Evolutionary conservation across 2,329 filamentous ascomycete genomes (phyloP).

Genomic region (Talaromyces funiculosus): DNA sequence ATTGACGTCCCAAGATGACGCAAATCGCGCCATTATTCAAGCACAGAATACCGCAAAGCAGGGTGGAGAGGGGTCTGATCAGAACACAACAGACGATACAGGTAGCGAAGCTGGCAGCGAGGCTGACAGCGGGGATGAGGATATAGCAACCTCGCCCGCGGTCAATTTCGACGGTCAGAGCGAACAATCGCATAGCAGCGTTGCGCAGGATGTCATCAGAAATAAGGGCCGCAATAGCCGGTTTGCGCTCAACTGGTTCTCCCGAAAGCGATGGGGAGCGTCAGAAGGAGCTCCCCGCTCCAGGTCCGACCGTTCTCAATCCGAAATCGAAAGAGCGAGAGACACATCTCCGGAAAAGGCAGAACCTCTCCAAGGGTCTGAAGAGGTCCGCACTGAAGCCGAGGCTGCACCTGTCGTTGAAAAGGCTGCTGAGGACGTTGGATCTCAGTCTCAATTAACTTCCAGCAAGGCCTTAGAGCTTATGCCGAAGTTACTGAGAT

Average conservation of each 20-base stretch:
- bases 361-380: neutral
- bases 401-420: conserved; percentile 4
- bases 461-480: conserved; percentile 50
- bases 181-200: conserved; percentile 43
- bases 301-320: conserved; percentile 1
- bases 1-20: conserved; percentile 68
- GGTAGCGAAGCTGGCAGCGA: neutral
- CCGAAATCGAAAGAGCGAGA: neutral
- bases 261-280: conserved; percentile 69
- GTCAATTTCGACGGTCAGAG: conserved; percentile 23
- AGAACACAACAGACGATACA: conserved; percentile 22
- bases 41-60: conserved; percentile 48
- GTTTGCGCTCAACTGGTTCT: conserved; percentile 90
- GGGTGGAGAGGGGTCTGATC: conserved; percentile 32
- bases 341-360: neutral
- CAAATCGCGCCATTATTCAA: conserved; percentile 62
- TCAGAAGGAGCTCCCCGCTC: conserved; percentile 40
- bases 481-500: conserved; percentile 77
- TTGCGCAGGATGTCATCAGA: conserved; percentile 83
- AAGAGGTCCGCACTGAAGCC: conserved; percentile 2
- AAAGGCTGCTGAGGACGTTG: conserved; percentile 14
- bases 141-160: conserved; percentile 1
- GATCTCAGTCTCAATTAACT: conserved; percentile 12
- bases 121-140: conserved; percentile 7
- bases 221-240: conserved; percentile 77